These are phyloP conservation scores for Aspergillus wentii DNA, from an alignment of 495 filamentous ascomycete genomes.

Conservation along the genomic window DNA sequence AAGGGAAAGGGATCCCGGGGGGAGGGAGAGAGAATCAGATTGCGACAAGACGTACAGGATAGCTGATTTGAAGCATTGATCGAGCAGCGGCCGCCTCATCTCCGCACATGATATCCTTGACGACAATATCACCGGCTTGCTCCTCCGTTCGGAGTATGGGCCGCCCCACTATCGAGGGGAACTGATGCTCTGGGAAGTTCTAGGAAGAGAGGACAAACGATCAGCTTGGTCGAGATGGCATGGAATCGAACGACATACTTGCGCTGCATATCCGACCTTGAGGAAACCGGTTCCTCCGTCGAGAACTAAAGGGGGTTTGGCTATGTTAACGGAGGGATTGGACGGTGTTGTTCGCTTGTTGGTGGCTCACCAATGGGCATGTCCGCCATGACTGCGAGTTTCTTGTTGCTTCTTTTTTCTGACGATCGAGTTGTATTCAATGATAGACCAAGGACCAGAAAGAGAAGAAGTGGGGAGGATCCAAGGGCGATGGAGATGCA, in stretches of 20 bases:
- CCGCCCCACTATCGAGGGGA: slow-evolving; percentile 95
- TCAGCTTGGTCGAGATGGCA: slow-evolving; percentile 8
- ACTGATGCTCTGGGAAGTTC: slow-evolving; percentile 99
- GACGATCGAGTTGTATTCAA: too few species aligned
- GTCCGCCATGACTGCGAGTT: slow-evolving; percentile 53
- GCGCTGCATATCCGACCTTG: slow-evolving; percentile 96
- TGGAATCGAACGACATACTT: slow-evolving; percentile 43
- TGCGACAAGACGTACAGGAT: slow-evolving; percentile 65
- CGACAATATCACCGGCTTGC: slow-evolving; percentile 65
- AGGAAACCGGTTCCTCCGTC: slow-evolving; percentile 99
- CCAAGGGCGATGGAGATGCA: too few species aligned
- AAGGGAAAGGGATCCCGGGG: slow-evolving; percentile 6
- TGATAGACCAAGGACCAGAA: too few species aligned
- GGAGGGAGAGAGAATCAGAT: not conserved
- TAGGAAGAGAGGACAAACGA: slow-evolving; percentile 25
- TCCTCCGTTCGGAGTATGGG: slow-evolving; percentile 97
- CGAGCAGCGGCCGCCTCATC: slow-evolving; percentile 95
- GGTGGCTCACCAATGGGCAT: slow-evolving; percentile 61
- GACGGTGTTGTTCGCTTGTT: slow-evolving; percentile 15
- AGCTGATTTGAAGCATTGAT: slow-evolving; percentile 95
- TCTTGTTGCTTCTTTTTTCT: too few species aligned
- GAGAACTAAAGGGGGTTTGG: slow-evolving; percentile 65
- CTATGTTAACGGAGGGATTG: slow-evolving; percentile 20
- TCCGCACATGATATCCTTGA: slow-evolving; percentile 99
- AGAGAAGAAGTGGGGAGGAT: too few species aligned